phyloP scores from a whole-genome alignment of 345 rosid species.

The Eucalyptus caleyi region DNA sequence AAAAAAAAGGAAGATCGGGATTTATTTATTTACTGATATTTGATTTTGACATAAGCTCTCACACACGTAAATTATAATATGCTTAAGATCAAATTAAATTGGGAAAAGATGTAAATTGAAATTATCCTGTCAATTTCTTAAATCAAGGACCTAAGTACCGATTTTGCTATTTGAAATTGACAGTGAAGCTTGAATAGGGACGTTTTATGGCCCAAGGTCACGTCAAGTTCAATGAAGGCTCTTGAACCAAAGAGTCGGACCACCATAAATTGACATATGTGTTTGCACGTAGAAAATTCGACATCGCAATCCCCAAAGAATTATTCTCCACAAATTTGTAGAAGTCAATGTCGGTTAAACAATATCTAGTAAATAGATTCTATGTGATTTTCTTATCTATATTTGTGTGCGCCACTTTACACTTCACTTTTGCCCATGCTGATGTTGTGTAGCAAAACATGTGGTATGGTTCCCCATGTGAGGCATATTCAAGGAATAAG shows the following conservation, averaged over 20 bases:
- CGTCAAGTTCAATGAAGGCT: not conserved
- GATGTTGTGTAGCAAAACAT: not conserved
- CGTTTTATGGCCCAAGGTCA: not conserved
- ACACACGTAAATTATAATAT: not conserved
- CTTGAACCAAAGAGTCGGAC: not conserved
- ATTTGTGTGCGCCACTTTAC: not conserved
- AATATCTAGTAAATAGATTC: not conserved
- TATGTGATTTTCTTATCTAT: not conserved
- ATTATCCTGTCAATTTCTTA: not conserved
- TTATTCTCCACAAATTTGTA: not conserved
- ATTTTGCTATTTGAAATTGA: not conserved
- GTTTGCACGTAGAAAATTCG: not conserved
- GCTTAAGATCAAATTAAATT: not conserved
- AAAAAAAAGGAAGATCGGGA: not conserved
- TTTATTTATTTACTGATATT: not conserved
- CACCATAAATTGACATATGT: not conserved
- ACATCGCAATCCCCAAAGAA: not conserved
- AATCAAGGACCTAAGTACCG: not conserved
- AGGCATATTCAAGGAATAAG: not conserved
- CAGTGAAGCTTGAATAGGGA: not conserved
- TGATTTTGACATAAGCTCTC: not conserved
- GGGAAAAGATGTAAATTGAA: not conserved
- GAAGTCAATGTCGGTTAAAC: not conserved
- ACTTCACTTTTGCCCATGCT: not conserved
- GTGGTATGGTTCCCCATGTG: rapidly evolving